phyloP scores from a whole-genome alignment of 495 filamentous ascomycete species.

The Trichocladium antarcticum region DNA sequence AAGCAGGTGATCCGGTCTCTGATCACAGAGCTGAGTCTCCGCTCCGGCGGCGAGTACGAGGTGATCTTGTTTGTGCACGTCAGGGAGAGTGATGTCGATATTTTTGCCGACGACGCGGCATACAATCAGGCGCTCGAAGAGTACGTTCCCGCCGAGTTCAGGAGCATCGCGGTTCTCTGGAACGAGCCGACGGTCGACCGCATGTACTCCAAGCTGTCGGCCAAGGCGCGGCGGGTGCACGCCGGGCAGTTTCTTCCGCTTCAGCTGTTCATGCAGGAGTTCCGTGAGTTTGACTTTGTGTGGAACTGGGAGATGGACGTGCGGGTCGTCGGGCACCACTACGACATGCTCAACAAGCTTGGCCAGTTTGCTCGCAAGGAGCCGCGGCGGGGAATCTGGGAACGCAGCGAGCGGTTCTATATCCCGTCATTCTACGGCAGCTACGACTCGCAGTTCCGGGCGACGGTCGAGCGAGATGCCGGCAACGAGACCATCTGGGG shows the following conservation, averaged over 20 bases:
- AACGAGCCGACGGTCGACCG: slow-evolving; percentile 45
- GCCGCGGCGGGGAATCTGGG: slow-evolving; percentile 61
- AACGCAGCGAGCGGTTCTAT: slow-evolving; percentile 62
- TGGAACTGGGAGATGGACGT: slow-evolving; percentile 72
- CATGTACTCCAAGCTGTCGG: slow-evolving; percentile 46
- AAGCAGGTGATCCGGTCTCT: slow-evolving; percentile 60
- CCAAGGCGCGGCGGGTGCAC: slow-evolving; percentile 31
- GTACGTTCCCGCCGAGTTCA: slow-evolving; percentile 53
- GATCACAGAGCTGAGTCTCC: slow-evolving; percentile 59
- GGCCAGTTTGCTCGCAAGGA: slow-evolving; percentile 47
- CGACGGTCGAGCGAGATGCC: slow-evolving; percentile 38
- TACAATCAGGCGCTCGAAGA: slow-evolving; percentile 44
- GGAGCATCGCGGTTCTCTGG: slow-evolving; percentile 57
- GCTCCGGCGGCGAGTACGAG: slow-evolving; percentile 66
- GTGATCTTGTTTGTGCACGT: slow-evolving; percentile 67
- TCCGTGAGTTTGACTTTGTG: slow-evolving; percentile 61
- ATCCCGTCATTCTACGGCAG: slow-evolving; percentile 52
- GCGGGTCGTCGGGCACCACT: slow-evolving; percentile 60
- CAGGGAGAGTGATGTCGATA: slow-evolving; percentile 43
- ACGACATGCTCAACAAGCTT: slow-evolving; percentile 54
- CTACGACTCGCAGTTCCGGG: slow-evolving; percentile 43
- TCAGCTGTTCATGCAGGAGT: slow-evolving; percentile 54
- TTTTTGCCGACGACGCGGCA: slow-evolving; percentile 43
- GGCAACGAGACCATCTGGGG: slow-evolving; percentile 51
- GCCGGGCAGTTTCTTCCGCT: slow-evolving; percentile 47